A percentile compares a stretch with the other conserved stretches of the same genome.
Conservation (phyloP, 1,139 yeast species). For the Saccharomyces hybrid region DNA sequence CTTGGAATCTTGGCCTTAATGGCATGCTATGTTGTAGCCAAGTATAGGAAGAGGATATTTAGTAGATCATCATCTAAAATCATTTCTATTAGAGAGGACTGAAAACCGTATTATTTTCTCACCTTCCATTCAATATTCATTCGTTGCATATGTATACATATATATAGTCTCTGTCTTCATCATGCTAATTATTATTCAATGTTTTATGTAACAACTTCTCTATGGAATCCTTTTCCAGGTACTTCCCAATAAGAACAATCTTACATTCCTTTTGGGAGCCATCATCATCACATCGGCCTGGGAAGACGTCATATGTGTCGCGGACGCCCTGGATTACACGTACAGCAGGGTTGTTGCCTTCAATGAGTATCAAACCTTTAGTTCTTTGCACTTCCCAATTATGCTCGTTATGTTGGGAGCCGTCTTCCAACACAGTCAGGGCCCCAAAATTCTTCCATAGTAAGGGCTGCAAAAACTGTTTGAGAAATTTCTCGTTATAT, state of each 20-base stretch:
- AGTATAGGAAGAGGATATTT: constrained; percentile 15
- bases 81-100: background rate
- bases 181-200: background rate
- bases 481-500: constrained; percentile 14
- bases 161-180: background rate
- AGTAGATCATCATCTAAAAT: background rate
- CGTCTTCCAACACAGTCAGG: background rate
- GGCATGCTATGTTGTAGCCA: constrained; percentile 11
- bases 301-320: constrained; percentile 77
- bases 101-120: background rate
- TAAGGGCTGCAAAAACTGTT: constrained; percentile 23
- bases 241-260: constrained; percentile 78
- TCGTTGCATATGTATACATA: background rate
- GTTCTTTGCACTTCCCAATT: constrained; percentile 64
- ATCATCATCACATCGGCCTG: constrained; percentile 35
- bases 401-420: constrained; percentile 5
- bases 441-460: constrained; percentile 32
- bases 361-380: constrained; percentile 60
- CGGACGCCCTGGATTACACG: constrained; percentile 88
- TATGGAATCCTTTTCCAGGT: constrained; percentile 35
- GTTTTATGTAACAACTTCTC: constrained; percentile 14
- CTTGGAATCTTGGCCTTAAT: constrained; percentile 10
- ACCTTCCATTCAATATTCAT: background rate
- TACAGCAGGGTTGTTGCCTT: constrained; percentile 27
- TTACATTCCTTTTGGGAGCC: constrained; percentile 40